Evolutionary conservation across 2,329 filamentous ascomycete genomes (phyloP), one percentile per base, ranked within the genome.

Genomic region (Leptographium procerum): DNA sequence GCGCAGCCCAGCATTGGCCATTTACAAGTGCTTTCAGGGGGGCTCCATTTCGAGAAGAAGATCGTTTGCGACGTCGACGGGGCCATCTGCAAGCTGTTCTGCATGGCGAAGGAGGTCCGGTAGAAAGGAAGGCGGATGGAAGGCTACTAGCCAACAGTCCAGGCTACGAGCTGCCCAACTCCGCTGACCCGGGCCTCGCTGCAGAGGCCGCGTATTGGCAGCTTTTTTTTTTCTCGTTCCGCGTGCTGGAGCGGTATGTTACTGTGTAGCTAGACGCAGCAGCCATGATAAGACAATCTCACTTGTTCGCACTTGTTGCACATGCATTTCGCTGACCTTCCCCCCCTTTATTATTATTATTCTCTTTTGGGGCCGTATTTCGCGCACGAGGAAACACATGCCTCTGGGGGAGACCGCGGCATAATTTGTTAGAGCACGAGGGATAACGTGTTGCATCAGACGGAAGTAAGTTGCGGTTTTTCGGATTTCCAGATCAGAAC

Each of bases 11-110:
- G 89, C 64, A 78, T 87, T n/a, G 67, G 75, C 77, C 34, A 89
- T 90, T 26, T 90, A 90, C 68, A 79, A 84, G 63, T 78, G 77
- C 59, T 80, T n/a, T n/a, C n/a, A n/a, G n/a, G 88, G 76, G 87
- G 86, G 6, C 90, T 89, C 68, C 72, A 76, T 65, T 72, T 86
- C 57, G 78, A 77, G 9, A 83, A 78, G 66, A 80, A 86, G 66
- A 84, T 89, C 76, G 75, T 81, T 58, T 88, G 85, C 68, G 78
- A 83, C 59, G 85, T 88, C 65, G 76, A 78, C 2, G 81, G 80
- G 3, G 79, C 79, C 31, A 69, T 71, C 1, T 82, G 81, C 61
- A 78, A 75, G 66, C 68, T 84, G 52, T 78, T 73, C 61, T 72
- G 74, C 14, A 77, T 78, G 76, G 68, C 76, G 9, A 69, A 77